Conservation (phyloP, 2,329 filamentous ascomycete genomes). For the Pseudocercospora pini-densiflorae region DNA sequence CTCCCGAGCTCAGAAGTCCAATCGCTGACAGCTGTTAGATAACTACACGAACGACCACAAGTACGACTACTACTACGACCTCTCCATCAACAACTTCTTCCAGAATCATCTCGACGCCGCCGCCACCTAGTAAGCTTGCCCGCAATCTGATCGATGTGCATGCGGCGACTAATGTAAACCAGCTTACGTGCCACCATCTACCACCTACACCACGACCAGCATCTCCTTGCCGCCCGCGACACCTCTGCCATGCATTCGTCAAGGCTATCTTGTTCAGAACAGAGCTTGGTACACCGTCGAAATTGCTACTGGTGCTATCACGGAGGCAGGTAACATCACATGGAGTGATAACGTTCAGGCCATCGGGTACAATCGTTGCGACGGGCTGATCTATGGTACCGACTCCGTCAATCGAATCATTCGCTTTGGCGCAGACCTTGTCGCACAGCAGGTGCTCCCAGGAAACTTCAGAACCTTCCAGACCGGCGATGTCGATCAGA, state of each 20-base stretch:
- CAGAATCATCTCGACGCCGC: background rate
- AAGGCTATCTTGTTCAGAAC: conserved; percentile 13
- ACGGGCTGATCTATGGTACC: conserved; percentile 12
- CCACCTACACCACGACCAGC: background rate
- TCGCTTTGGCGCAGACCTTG: conserved; percentile 11
- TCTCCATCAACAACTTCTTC: background rate
- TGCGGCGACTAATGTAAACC: background rate
- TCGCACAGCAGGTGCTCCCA: background rate
- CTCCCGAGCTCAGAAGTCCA: background rate
- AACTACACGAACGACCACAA: background rate
- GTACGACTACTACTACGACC: background rate
- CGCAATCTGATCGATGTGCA: background rate
- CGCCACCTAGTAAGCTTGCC: background rate
- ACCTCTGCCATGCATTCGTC: conserved; percentile 2
- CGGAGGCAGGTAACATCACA: conserved; percentile 1
- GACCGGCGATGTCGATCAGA: conserved; percentile 13
- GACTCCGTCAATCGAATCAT: background rate
- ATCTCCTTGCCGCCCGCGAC: background rate
- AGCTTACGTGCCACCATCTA: background rate
- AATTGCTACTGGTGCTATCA: background rate
- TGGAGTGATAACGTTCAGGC: conserved; percentile 5
- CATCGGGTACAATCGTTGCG: conserved; percentile 15
- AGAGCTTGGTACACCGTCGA: conserved; percentile 4
- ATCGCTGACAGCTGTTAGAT: background rate
- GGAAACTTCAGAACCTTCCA: background rate